Conservation (phyloP, 176 grass and related monocot genomes). For the Saccharum spontaneum region DNA sequence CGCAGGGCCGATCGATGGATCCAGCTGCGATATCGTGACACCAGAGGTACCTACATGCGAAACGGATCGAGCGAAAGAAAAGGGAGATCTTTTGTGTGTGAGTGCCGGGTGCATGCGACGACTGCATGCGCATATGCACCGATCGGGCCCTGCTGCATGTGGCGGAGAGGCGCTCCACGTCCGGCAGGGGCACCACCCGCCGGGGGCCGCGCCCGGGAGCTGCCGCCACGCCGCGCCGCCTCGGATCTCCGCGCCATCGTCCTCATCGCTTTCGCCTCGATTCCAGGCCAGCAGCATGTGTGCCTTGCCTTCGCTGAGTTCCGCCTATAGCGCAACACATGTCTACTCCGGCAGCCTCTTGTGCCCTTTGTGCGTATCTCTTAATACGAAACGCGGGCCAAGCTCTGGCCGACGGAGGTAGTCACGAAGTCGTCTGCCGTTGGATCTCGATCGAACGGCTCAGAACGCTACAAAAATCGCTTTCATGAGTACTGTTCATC, state of each 20-base stretch:
- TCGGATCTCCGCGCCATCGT: background rate
- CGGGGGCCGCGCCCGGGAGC: background rate
- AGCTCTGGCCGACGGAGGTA: too few relatives aligned
- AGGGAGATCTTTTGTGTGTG: background rate
- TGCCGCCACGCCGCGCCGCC: background rate
- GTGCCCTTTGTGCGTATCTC: too few relatives aligned
- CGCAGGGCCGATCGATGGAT: too few relatives aligned
- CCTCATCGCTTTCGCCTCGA: background rate
- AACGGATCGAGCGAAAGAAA: too few relatives aligned
- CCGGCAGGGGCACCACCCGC: background rate
- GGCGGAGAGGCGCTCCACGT: slow-evolving; percentile 6
- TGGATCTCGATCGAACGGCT: too few relatives aligned
- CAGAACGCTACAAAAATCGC: too few relatives aligned
- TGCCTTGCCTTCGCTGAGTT: background rate
- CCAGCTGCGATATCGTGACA: background rate
- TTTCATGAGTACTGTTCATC: too few relatives aligned
- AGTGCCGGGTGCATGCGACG: background rate
- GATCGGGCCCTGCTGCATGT: background rate
- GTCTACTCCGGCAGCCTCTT: too few relatives aligned
- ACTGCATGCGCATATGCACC: background rate
- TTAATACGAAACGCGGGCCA: too few relatives aligned
- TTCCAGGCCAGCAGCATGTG: background rate
- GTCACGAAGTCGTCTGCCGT: too few relatives aligned
- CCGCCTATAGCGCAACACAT: too few relatives aligned
- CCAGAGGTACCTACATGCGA: background rate